Evolutionary conservation across 2,329 filamentous ascomycete species (phyloP), one percentile per base, ranked within the genome.

Genomic region (Neofusicoccum umdonicola): DNA sequence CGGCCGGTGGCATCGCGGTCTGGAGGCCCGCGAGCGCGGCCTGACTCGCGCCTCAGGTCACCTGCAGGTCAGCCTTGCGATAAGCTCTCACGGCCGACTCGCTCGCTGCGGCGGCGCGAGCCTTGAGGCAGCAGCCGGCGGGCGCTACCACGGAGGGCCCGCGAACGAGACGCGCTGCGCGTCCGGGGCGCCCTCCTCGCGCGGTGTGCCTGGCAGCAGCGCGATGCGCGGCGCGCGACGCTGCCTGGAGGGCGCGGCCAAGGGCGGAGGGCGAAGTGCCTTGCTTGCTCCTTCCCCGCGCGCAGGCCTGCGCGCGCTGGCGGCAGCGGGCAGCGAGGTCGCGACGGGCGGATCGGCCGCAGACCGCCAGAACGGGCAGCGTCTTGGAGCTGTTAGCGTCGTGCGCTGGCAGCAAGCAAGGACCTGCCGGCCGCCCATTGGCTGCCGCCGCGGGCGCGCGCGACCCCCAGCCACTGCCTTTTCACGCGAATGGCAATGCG

Each of bases 11-110:
- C 22, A 35, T 58, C 37, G 37, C 39, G 52, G 52, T n/a, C 52
- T 42, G 37, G 52, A 56, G 52, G 41, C 39, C 22, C 54, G 54
- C 41, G 54, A 58, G 39, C 13, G 34, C 7, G 52, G 22, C 39
- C 54, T 58, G 54, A 58, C 54, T 58, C 54, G 54, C n/a, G 54
- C 11, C 3, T 27, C 42, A 27, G 22, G 47, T 50, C 47, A 50
- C 47, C 52, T 44, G 54, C 54, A 44, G 35, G 35, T 42, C 37
- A 58, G 54, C 54, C 54, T 58, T 58, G 54, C 54, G 54, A 44
- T 58, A 58, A 58, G 54, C 54, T 58, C 52, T 11, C 52, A 44
- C 39, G 17, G 17, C 19, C 37, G 51, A 56, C 35, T 41, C 35
- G 37, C 34, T 54, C 51, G 51, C 51, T 35, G 31, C 27, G 51